A percentile compares a stretch with the other conserved stretches of the same genome.
Evolutionary conservation across 1,284 basidiomycete genomes (phyloP).

Genomic region (Cutaneotrichosporon cutaneum): DNA sequence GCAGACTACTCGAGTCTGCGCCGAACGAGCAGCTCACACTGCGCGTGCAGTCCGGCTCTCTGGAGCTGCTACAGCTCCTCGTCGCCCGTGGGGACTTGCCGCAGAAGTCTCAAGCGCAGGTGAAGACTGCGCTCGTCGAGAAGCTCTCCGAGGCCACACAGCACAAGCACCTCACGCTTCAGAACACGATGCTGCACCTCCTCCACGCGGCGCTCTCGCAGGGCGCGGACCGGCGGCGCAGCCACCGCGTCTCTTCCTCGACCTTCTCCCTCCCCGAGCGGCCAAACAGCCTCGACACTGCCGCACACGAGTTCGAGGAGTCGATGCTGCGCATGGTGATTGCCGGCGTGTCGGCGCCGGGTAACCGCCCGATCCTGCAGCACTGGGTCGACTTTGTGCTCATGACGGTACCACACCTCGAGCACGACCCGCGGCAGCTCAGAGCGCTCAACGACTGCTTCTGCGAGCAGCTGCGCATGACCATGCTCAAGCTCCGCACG

Average conservation of each 20-base stretch:
- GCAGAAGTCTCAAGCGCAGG: slow-evolving; percentile 59
- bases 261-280: slow-evolving; percentile 25
- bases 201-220: slow-evolving; percentile 79
- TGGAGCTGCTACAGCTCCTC: slow-evolving; percentile 80
- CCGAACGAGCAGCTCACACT: slow-evolving; percentile 54
- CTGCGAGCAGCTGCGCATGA: slow-evolving; percentile 67
- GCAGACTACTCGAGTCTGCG: slow-evolving; percentile 19
- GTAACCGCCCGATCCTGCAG: slow-evolving; percentile 77
- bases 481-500: slow-evolving; percentile 52
- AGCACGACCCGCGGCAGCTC: slow-evolving; percentile 59
- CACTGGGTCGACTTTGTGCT: slow-evolving; percentile 97
- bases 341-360: slow-evolving; percentile 69
- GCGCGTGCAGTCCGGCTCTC: slow-evolving; percentile 67
- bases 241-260: slow-evolving; percentile 32
- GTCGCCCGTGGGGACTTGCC: slow-evolving; percentile 76
- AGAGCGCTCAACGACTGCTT: slow-evolving; percentile 77
- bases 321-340: slow-evolving; percentile 72
- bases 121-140: slow-evolving; percentile 70
- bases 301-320: slow-evolving; percentile 32
- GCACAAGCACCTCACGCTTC: slow-evolving; percentile 68
- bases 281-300: background rate
- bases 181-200: slow-evolving; percentile 88
- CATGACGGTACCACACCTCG: slow-evolving; percentile 74
- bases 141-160: slow-evolving; percentile 76
- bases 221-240: slow-evolving; percentile 44